Evolutionary conservation across 2,329 filamentous ascomycete species (phyloP), one percentile per base, ranked within the genome.

Genomic region (Pseudocercospora fijiensis): DNA sequence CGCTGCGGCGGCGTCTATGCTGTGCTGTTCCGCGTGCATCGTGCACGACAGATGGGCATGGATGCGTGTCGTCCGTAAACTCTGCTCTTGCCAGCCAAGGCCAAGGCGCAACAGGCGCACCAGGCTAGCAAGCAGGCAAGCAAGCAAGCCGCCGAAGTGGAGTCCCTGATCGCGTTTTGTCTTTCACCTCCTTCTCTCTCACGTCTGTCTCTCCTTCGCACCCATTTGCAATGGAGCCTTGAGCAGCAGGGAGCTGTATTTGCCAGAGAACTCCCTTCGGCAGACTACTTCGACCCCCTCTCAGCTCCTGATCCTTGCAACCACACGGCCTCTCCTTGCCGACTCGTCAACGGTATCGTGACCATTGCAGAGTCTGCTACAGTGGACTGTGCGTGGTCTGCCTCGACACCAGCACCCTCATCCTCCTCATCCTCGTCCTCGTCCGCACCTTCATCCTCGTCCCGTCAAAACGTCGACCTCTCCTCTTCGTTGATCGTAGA

Each of bases 401-500:
- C 68, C 64, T 68, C 64, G 60, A 68, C 60, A 26, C 45, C 28
- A 52, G 49, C 45, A 57, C 13, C 45, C 28, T 52, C 43, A 57
- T 52, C 55, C 51, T 18, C 45, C 28, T 52, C 43, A 57, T 52
- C 55, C 51, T 49, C 56, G 28, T 41, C 58, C 62, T 52, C 57
- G 24, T n/a, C 62, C 45, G 47, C 43, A 56, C 45, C 33, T 61
- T 60, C 57, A 22, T 56, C 24, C 45, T n/a, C 30, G 27, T 22
- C 53, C 53, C 51, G 30, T 62, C 64, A 63, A 51, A 45, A 64
- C 68, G 72, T 75, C 73, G 71, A 71, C 70, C 72, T 75, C 73
- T 76, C 74, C 74, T 77, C 77, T 76, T 77, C 76, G 77, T 78
- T 78, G 75, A 76, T 69, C 75, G 74, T 72, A 76, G 76, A 76